These are phyloP conservation scores for Eragrostis tef DNA, from an alignment of 202 grass and related monocot genomes.

Conservation along the genomic window DNA sequence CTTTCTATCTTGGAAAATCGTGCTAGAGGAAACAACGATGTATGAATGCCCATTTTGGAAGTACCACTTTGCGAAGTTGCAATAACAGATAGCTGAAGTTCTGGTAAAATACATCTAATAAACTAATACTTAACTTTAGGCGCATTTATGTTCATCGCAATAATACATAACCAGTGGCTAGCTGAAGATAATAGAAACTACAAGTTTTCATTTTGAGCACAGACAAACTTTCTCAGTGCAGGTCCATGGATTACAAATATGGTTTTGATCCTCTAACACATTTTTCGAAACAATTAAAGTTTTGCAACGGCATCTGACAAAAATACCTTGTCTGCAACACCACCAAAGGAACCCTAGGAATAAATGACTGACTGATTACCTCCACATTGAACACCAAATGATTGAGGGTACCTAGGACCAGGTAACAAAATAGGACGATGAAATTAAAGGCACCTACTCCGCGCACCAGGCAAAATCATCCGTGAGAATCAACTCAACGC, in stretches of 20 bases:
- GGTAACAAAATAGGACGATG: background rate
- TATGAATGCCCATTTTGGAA: background rate
- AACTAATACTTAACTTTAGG: background rate
- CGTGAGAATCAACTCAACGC: background rate
- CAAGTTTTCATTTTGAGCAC: slow-evolving; percentile 3
- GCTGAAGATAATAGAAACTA: background rate
- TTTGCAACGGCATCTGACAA: background rate
- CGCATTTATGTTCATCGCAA: background rate
- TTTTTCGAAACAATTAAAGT: background rate
- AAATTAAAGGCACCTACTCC: background rate
- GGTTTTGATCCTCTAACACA: no score
- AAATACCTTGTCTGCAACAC: background rate
- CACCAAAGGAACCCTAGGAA: slow-evolving; percentile 23
- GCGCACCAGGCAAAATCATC: background rate
- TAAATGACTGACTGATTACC: background rate
- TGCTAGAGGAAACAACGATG: background rate
- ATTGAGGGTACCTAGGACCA: slow-evolving; percentile 20
- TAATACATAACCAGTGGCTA: background rate
- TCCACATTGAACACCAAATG: slow-evolving; percentile 2
- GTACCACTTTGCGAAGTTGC: background rate
- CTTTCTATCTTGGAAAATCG: slow-evolving; percentile 13
- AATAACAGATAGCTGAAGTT: background rate
- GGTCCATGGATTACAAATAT: background rate
- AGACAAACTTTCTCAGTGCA: no score
- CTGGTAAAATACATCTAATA: background rate